Conservation (phyloP, 768 basidiomycete species). For the Pilatotrama ljubarskyi region DNA sequence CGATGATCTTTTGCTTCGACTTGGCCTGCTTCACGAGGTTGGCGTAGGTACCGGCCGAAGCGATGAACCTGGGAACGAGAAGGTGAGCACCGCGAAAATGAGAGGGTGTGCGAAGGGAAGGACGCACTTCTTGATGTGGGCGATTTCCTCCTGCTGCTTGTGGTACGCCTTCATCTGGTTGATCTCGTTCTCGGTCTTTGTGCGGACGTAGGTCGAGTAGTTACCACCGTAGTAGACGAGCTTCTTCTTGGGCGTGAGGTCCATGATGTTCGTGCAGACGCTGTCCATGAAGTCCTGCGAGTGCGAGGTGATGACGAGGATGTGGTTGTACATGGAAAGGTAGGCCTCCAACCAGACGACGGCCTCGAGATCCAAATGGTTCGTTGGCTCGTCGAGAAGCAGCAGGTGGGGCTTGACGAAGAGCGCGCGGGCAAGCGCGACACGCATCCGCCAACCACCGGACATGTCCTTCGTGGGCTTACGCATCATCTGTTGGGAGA, state of each 20-base stretch:
- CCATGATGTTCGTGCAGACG: conserved; percentile 98
- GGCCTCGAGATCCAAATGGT: conserved; percentile 94
- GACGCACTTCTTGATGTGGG: conserved; percentile 93
- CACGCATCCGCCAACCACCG: conserved; percentile 99
- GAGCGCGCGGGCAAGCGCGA: conserved; percentile 91
- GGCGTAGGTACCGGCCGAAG: conserved; percentile 99
- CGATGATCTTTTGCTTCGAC: conserved; percentile 99
- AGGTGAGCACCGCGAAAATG: not conserved
- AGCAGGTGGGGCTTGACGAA: conserved; percentile 97
- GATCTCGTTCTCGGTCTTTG: conserved; percentile 95
- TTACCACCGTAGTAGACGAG: conserved; percentile 94
- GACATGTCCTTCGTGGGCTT: conserved; percentile 98
- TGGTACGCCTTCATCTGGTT: conserved; percentile 99
- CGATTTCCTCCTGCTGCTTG: conserved; percentile 98
- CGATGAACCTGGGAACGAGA: conserved; percentile 72
- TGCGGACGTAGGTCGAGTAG: conserved; percentile 96
- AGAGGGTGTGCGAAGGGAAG: not conserved
- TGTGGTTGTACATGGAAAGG: conserved; percentile 97
- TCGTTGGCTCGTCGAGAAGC: conserved; percentile 90
- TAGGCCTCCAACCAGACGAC: conserved; percentile 99
- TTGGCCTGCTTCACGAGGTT: conserved; percentile 99
- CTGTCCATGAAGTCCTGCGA: conserved; percentile 99
- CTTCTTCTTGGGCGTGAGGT: conserved; percentile 89
- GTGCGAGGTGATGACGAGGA: conserved; percentile 95
- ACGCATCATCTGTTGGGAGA: conserved; percentile 88